A percentile compares a stretch with the other conserved stretches of the same genome.
Conservation (phyloP, 2,329 filamentous ascomycete species). For the Exophiala sp. region DNA sequence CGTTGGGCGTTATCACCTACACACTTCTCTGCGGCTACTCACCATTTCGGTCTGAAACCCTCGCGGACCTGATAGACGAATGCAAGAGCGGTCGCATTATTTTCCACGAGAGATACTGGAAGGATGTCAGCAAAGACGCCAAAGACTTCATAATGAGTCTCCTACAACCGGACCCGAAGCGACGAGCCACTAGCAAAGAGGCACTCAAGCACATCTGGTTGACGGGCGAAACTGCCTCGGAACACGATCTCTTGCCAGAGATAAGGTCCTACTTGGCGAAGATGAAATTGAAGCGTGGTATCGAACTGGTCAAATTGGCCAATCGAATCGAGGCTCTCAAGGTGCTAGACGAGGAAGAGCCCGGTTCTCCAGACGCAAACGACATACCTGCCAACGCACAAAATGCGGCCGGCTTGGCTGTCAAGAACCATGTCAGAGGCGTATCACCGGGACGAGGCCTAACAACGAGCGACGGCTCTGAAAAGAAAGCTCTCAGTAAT, state of each 20-base stretch:
- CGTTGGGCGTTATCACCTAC: constrained; percentile 96
- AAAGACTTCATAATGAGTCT: constrained; percentile 87
- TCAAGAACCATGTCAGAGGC: constrained; percentile 28
- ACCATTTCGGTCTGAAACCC: constrained; percentile 90
- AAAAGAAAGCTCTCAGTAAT: constrained; percentile 49
- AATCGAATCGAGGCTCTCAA: constrained; percentile 94
- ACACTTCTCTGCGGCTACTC: constrained; percentile 97
- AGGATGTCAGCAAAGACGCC: constrained; percentile 88
- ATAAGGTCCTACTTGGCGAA: constrained; percentile 91
- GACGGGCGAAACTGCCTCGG: constrained; percentile 80
- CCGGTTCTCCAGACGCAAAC: constrained; percentile 52
- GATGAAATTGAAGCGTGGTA: constrained; percentile 82
- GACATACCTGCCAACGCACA: constrained; percentile 59
- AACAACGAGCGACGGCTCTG: constrained; percentile 31
- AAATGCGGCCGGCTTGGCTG: constrained; percentile 46
- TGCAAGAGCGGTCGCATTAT: constrained; percentile 77
- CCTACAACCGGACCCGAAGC: constrained; percentile 69
- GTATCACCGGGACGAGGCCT: constrained; percentile 30
- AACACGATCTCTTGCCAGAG: constrained; percentile 96
- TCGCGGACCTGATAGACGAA: constrained; percentile 89
- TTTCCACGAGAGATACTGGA: constrained; percentile 98
- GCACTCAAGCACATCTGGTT: constrained; percentile 82
- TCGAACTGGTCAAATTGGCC: constrained; percentile 91
- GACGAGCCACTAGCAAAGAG: constrained; percentile 72
- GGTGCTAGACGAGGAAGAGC: constrained; percentile 78